These are phyloP conservation scores for Flaveria robusta DNA, from an alignment of 129 eudicot genomes.

Conservation along the genomic window DNA sequence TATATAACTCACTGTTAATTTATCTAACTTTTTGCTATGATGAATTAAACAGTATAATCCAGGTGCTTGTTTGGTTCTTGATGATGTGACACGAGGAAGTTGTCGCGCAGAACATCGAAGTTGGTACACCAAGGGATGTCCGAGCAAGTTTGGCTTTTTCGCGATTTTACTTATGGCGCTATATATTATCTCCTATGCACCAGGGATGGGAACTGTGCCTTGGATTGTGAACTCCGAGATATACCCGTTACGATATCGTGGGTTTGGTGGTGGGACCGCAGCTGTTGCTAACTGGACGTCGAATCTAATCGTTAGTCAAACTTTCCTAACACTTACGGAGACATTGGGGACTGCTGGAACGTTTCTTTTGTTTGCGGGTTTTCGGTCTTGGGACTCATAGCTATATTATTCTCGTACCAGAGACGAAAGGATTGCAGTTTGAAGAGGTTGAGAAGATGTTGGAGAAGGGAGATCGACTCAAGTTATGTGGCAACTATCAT, in stretches of 20 bases:
- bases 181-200: neutral
- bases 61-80: neutral
- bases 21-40: neutral
- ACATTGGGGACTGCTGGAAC: conserved; percentile 24
- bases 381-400: conserved; percentile 36
- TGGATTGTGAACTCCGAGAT: conserved; percentile 16
- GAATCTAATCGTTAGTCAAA: conserved; percentile 19
- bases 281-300: neutral
- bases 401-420: conserved; percentile 51
- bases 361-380: conserved; percentile 21
- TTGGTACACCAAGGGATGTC: conserved; percentile 12
- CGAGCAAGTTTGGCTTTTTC: conserved; percentile 6
- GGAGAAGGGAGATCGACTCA: conserved; percentile 1
- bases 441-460: conserved; percentile 61
- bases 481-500: conserved; percentile 1
- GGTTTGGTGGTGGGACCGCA: conserved; percentile 1
- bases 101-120: neutral
- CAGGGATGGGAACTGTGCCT: conserved; percentile 21
- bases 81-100: neutral
- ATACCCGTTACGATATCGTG: neutral
- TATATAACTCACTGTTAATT: too few species aligned
- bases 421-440: conserved; percentile 54
- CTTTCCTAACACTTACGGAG: conserved; percentile 10
- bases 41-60: neutral
- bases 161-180: neutral